Conservation (phyloP, 2,329 filamentous ascomycete genomes). For the Huntiella decipiens region DNA sequence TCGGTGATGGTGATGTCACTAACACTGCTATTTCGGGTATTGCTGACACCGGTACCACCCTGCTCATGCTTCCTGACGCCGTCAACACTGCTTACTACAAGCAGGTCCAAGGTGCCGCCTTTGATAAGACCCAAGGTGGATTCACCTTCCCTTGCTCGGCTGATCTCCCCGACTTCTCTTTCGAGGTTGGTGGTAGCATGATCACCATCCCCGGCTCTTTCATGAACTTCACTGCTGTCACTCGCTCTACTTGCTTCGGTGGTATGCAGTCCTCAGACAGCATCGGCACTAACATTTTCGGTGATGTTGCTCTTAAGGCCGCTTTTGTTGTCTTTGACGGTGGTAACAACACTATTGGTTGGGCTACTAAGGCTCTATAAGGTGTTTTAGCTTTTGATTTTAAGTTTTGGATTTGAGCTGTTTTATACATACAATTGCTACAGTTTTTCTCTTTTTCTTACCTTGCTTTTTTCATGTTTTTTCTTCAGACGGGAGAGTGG, state of each 20-base stretch:
- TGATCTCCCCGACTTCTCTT: slow-evolving; percentile 27
- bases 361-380: slow-evolving; percentile 6
- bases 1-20: slow-evolving; percentile 9
- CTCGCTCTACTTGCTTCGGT: slow-evolving; percentile 42
- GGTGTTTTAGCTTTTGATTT: neutral
- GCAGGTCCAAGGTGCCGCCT: slow-evolving; percentile 24
- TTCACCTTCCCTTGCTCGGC: slow-evolving; percentile 28
- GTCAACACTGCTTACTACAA: slow-evolving; percentile 32
- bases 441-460: neutral
- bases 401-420: neutral
- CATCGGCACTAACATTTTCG: slow-evolving; percentile 35
- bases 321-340: slow-evolving; percentile 39
- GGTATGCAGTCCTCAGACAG: slow-evolving; percentile 40
- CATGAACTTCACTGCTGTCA: slow-evolving; percentile 28
- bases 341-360: slow-evolving; percentile 32
- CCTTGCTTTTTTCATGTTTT: neutral
- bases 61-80: slow-evolving; percentile 37
- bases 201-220: slow-evolving; percentile 34
- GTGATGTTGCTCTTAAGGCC: slow-evolving; percentile 42
- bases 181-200: slow-evolving; percentile 41
- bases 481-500: neutral
- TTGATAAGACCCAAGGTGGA: slow-evolving; percentile 23
- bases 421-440: too few species aligned
- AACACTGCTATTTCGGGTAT: slow-evolving; percentile 28
- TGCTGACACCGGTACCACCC: slow-evolving; percentile 42